Evolutionary conservation across 192 early-diverging fungal species (phyloP).

Genomic region (Coemansia sp.): DNA sequence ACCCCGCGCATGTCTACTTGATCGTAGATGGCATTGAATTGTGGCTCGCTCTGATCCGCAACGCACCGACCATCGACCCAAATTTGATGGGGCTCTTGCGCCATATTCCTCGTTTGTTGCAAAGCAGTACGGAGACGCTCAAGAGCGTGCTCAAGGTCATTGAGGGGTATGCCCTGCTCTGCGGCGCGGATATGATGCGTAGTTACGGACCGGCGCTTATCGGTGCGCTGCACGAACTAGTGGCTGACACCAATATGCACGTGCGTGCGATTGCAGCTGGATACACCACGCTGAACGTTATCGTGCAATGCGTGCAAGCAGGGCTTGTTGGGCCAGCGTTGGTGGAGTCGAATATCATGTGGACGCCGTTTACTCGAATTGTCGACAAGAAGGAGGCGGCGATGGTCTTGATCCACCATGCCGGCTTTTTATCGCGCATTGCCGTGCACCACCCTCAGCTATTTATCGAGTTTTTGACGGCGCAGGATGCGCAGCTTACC

Average conservation of each 20-base stretch:
- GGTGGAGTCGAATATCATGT: conserved; percentile 26
- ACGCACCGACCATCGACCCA: conserved; percentile 58
- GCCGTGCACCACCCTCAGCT: conserved; percentile 40
- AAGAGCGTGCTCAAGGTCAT: conserved; percentile 78
- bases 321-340: conserved; percentile 13
- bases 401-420: conserved; percentile 30
- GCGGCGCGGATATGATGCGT: conserved; percentile 20
- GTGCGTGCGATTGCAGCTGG: conserved; percentile 34
- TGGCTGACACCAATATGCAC: conserved; percentile 27
- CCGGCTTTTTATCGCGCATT: conserved; percentile 40
- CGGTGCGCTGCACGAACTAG: conserved; percentile 33
- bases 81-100: conserved; percentile 67
- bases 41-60: conserved; percentile 83
- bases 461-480: conserved; percentile 38
- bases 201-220: conserved; percentile 23
- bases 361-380: conserved; percentile 43
- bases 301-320: conserved; percentile 41
- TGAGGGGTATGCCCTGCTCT: conserved; percentile 83
- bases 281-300: conserved; percentile 33
- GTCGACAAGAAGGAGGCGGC: conserved; percentile 40
- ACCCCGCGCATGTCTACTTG: conserved; percentile 75
- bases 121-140: conserved; percentile 77
- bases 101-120: conserved; percentile 65
- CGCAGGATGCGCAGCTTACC: conserved; percentile 26
- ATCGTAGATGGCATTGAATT: conserved; percentile 92